A percentile compares a stretch with the other conserved stretches of the same genome.
These are phyloP conservation scores for Pythium pyrilobum DNA, from an alignment of 352 stramenopile species.

Conservation along the genomic window DNA sequence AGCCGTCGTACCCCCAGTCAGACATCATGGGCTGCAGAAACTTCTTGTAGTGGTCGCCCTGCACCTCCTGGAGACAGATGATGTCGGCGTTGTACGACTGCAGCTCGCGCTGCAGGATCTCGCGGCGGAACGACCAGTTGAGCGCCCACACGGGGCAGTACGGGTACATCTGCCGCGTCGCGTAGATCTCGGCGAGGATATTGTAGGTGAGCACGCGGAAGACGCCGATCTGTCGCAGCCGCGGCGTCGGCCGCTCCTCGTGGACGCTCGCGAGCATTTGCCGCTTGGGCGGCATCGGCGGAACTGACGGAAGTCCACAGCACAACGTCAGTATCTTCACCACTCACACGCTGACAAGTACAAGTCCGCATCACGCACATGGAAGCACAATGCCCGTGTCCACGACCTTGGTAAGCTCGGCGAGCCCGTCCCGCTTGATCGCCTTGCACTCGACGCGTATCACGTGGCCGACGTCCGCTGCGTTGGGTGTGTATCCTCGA, in stretches of 20 bases:
- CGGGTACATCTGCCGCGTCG: constrained; percentile 91
- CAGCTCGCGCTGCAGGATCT: constrained; percentile 89
- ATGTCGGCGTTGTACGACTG: constrained; percentile 93
- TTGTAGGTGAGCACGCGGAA: constrained; percentile 91
- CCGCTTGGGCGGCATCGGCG: constrained; percentile 60
- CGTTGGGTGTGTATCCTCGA: constrained; percentile 61
- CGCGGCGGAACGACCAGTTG: constrained; percentile 94
- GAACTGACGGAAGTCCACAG: constrained; percentile 40
- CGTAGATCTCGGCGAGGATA: constrained; percentile 90
- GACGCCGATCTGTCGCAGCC: constrained; percentile 68
- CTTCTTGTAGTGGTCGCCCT: constrained; percentile 98
- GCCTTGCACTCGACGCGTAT: constrained; percentile 78
- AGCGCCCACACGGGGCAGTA: constrained; percentile 97
- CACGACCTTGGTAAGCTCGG: constrained; percentile 63
- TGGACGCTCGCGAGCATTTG: constrained; percentile 83
- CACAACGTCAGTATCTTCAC: not conserved
- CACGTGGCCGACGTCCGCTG: constrained; percentile 68
- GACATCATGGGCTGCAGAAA: constrained; percentile 95
- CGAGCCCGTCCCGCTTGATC: constrained; percentile 42
- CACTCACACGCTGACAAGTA: not conserved
- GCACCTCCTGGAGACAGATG: constrained; percentile 97
- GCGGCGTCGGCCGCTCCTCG: constrained; percentile 66
- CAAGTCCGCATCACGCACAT: constrained; percentile 40
- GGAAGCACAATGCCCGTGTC: constrained; percentile 84
- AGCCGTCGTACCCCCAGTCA: constrained; percentile 95